Evolutionary conservation across 2,329 filamentous ascomycete species (phyloP), one percentile per base, ranked within the genome.

Genomic region (Cladosporium sp.): DNA sequence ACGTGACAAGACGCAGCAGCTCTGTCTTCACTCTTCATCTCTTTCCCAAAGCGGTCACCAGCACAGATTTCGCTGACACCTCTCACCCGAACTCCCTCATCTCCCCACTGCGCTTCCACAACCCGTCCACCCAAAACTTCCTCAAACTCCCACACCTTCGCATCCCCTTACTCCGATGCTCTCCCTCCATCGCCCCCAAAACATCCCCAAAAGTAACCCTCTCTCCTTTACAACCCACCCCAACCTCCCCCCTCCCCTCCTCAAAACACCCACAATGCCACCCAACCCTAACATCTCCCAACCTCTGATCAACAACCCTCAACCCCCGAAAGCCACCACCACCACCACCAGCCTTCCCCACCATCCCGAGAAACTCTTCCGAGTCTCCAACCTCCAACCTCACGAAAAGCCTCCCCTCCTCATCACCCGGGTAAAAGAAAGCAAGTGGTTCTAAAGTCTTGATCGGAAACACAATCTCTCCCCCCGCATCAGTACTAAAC

Each of bases 71-170:
- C 38, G 18, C 15, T 41, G 15, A 44, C 38, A 36, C 32, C 21
- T n/a, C 12, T 55, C 49, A 55, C 10, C 60, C 49, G 24, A 38
- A 41, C 36, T 64, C 32, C 8, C 61, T 28, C 14, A 21, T n/a
- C 36, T 64, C 61, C 1, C 61, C 21, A 34, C 26, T 57, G 26
- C 34, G 24, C 5, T 7, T 44, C 61, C 61, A 64, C 14, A 34
- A 21, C 26, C 61, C 61, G 32, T 64, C 61, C 3, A 64, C 15
- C 61, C 61, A 64, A n/a, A 64, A 64, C 32, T 64, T 64, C 1
- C 7, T 24, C 15, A 57, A n/a, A 47, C 61, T 57, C 18, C 34
- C 6, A 34, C 61, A 64, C 2, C 26, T 11, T 28, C 21, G n/a
- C 32, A 3, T 10, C 2, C 28, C 61, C 18, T 47, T 36, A 7